Evolutionary conservation across 2,329 filamentous ascomycete genomes (phyloP).

Genomic region (Beauveria varroae): DNA sequence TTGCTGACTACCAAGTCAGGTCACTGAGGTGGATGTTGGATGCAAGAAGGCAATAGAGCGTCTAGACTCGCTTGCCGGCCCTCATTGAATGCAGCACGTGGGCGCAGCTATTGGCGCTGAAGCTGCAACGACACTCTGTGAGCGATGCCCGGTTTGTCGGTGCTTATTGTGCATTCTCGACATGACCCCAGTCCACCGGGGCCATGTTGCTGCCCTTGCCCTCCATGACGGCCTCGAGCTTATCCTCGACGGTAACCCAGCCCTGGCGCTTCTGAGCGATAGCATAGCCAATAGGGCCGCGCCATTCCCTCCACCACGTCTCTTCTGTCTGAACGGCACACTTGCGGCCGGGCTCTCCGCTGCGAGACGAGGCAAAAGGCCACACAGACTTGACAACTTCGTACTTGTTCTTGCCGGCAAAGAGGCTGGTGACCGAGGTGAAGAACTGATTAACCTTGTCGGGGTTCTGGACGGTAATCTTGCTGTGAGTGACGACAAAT

Average conservation of each 20-base stretch:
- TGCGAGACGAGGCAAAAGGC: slow-evolving; percentile 46
- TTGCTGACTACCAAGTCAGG: background rate
- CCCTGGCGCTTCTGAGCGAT: slow-evolving; percentile 34
- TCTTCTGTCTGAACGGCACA: slow-evolving; percentile 50
- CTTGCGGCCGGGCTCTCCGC: slow-evolving; percentile 34
- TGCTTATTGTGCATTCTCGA: too few relatives aligned
- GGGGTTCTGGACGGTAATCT: slow-evolving; percentile 42
- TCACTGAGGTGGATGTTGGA: background rate
- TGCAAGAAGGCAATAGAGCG: background rate
- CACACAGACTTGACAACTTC: slow-evolving; percentile 49
- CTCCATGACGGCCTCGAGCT: slow-evolving; percentile 46
- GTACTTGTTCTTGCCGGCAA: slow-evolving; percentile 45
- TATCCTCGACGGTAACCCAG: slow-evolving; percentile 44
- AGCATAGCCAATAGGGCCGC: slow-evolving; percentile 31
- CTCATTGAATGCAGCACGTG: background rate
- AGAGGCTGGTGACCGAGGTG: slow-evolving; percentile 42
- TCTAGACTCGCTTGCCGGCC: background rate
- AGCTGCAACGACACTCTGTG: background rate
- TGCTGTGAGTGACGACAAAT: slow-evolving; percentile 43
- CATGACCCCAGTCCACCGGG: slow-evolving; percentile 35
- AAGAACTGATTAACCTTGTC: slow-evolving; percentile 48
- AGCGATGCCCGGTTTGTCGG: background rate
- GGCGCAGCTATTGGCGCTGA: background rate
- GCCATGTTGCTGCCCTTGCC: slow-evolving; percentile 30
- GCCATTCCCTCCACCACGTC: slow-evolving; percentile 43